Conservation (phyloP, 257 asterid genomes). For the Verbena officinalis region DNA sequence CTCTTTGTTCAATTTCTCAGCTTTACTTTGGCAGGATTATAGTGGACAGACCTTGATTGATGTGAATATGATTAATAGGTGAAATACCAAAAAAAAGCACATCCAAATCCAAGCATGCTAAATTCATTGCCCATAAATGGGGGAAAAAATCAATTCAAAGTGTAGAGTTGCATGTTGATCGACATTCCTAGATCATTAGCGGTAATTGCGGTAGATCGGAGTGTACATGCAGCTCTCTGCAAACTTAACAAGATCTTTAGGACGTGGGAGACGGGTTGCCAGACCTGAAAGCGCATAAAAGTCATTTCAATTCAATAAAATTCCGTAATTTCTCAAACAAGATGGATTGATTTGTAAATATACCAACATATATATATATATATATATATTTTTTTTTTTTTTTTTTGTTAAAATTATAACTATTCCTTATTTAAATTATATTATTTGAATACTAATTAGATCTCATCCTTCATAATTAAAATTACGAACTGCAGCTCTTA, state of each 20-base stretch:
- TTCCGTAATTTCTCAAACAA: too few species aligned
- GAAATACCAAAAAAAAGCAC: background rate
- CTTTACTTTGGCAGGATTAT: background rate
- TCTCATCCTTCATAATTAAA: too few species aligned
- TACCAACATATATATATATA: too few species aligned
- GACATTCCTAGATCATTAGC: slow-evolving; percentile 33
- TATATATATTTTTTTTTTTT: too few species aligned
- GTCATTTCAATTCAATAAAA: slow-evolving; percentile 19
- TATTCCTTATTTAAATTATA: too few species aligned
- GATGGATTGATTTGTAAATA: too few species aligned
- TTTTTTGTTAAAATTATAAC: too few species aligned
- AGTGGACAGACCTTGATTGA: too few species aligned
- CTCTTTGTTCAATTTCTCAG: too few species aligned
- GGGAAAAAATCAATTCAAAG: background rate
- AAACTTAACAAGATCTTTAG: slow-evolving; percentile 68
- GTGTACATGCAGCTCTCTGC: slow-evolving; percentile 97
- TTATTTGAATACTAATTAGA: too few species aligned
- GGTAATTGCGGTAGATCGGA: slow-evolving; percentile 75
- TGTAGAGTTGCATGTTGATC: slow-evolving; percentile 2
- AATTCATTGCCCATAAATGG: background rate
- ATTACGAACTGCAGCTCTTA: too few species aligned
- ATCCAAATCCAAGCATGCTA: background rate
- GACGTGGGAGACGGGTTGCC: slow-evolving; percentile 88
- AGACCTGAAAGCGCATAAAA: slow-evolving; percentile 54
- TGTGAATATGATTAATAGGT: too few species aligned